Base-by-base conservation (phyloP, 2,329 filamentous ascomycete genomes). In the Lachnellula subtilissima region DNA sequence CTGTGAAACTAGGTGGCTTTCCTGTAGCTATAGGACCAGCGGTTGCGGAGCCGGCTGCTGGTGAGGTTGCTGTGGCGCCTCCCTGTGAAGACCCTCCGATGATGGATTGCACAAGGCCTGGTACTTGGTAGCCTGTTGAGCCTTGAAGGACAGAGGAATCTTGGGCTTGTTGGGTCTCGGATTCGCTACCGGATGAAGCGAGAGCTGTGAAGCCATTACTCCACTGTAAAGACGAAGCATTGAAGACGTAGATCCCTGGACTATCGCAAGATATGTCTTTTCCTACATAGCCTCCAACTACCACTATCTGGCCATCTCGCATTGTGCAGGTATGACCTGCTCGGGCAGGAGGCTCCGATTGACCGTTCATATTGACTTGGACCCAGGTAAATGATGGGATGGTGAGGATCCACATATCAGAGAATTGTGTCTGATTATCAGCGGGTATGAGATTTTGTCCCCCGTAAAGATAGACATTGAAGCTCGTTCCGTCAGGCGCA, bases 381-480 rank as follows among this genome's bases (percentile, higher is more conserved):
- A 90, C 84, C 87, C 87, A 90, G 7, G 83, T 87, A 67, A 91
- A 91, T 0, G 83, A 81, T 0, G 87, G 87, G 32, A 91, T 77
- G 3, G 85, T 86, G 28, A 91, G 74, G 59, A 90, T 89, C 82
- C 86, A 90, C 75, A 88, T 83, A 65, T 91, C 86, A 25, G 84
- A 80, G 69, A 89, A 89, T 64, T 82, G 79, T 0, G 70, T 75
- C 68, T 82, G 79, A 35, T 73, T 69, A 53, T 72, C 84, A 57
- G 77, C 80, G 0, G 88, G 87, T 25, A 82, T 76, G 1, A 91
- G 75, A 61, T 88, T 88, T 67, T 91, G 88, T 0, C 88, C 88
- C 12, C 87, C 88, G 66, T 87, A 91, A 73, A 91, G 80, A 72
- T 91, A 90, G 46, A 92, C 79, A 66, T 91, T 88, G 67, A 89